Evolutionary conservation across 768 basidiomycete genomes (phyloP), one percentile per base, ranked within the genome.

Genomic region (Lentinula edodes): DNA sequence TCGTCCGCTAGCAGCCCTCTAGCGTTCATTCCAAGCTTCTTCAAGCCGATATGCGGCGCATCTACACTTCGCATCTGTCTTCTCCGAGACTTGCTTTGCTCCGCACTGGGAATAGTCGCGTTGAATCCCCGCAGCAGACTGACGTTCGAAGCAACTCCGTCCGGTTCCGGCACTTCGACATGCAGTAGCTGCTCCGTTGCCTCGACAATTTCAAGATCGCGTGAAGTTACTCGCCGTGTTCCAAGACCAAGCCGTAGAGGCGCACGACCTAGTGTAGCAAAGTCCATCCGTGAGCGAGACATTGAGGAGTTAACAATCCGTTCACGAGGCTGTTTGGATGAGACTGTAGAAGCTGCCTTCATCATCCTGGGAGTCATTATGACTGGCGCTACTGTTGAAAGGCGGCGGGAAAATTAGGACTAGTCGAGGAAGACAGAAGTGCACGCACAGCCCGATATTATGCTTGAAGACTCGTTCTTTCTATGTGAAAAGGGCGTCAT

Each of bases 31-130:
- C 92, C 93, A 18, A 93, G 71, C 73, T 83, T 86, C 80, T 88
- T 92, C 66, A 95, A 72, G 1, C 95, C 93, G 46, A 91, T 76
- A 66, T 80, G 81, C 34, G 87, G 88, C 12, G 87, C 83, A 3
- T 93, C 89, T 13, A 92, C 84, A 66, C 87, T 90, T 62, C 95
- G 80, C 73, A 90, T 85, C 71, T 92, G 88, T 61, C 93, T 75
- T 64, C 95, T 74, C 62, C 94, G 79, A 13, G 84, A 78, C 63
- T 90, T 87, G 58, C 91, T 82, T 69, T 86, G 83, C 66, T 93
- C 90, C 42, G 95, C 85, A 69, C 90, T 91, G 12, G 96, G 96
- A 46, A 97, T 90, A 2, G 96, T 98, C 16, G 96, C 96, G 68
- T 92, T 90, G 74, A 98, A 98, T 0, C 96, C 96, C 50, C 89